Evolutionary conservation across 345 rosid species (phyloP).

Genomic region (Aethionema arabicum): DNA sequence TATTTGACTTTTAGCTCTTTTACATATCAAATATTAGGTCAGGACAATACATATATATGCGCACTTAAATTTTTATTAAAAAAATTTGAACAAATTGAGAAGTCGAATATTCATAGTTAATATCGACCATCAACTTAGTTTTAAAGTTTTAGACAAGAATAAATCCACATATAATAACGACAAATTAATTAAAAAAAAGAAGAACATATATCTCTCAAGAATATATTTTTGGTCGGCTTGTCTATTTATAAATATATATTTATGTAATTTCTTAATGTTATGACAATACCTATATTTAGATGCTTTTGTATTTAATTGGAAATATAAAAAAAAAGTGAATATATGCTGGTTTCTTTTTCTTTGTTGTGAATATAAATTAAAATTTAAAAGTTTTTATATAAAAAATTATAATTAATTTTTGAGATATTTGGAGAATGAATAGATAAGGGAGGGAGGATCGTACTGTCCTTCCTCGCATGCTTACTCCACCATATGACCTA

Average conservation of each 20-base stretch:
- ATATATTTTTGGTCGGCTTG: conserved; percentile 23
- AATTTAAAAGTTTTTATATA: neutral
- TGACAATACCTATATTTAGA: no score
- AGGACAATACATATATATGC: neutral
- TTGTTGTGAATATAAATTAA: no score
- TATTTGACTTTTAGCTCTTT: conserved; percentile 23
- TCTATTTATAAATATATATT: neutral
- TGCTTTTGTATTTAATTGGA: neutral
- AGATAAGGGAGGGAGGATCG: conserved; percentile 9
- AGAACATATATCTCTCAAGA: conserved; percentile 4
- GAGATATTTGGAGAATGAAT: neutral
- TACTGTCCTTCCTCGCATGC: conserved; percentile 44
- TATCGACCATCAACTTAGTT: conserved; percentile 23
- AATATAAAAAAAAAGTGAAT: neutral
- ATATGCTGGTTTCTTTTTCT: no score
- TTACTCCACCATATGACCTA: conserved; percentile 41
- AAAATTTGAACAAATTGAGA: conserved; percentile 4
- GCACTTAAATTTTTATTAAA: conserved; percentile 6
- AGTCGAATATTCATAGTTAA: conserved; percentile 25
- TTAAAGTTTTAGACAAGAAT: conserved; percentile 18
- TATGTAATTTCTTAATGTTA: no score
- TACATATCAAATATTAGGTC: conserved; percentile 26
- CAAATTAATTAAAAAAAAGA: neutral
- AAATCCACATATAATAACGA: conserved; percentile 4
- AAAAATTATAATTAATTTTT: no score